Evolutionary conservation across 331 rosid species (phyloP), one percentile per base, ranked within the genome.

Genomic region (Pyracantha coccinea): DNA sequence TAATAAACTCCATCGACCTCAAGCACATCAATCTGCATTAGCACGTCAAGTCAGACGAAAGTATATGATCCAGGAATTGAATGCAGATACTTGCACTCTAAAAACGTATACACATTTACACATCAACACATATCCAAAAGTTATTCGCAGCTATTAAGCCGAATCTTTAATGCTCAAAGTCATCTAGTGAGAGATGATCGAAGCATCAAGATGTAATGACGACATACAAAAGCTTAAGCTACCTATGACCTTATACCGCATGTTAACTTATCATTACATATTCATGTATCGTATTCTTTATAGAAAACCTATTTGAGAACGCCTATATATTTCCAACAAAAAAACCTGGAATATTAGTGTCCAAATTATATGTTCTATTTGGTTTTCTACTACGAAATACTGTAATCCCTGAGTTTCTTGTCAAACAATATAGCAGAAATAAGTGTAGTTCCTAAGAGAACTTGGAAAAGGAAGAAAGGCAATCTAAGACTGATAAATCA

Each of bases 1-100:
- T 94, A 94, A 80, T 92, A 94, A 75, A 33, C 78, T 79, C 99
- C 99, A 75, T 90, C 99, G 20, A 92, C 99, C 84, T 94, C 97
- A 8, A 94, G 95, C 73, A 94, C 95, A 83, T 94, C 99, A 82
- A 94, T 92, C 99, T 94, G 97, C 72, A 79, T 65, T 13, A 21
- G 61, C 12, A 25, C 32, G 31, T 77, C 28, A 19, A 66, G 61
- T 31, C 12, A 29, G 65, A 23, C 53, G 25, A 41, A 59, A 21
- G 23, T 15, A 41, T 35, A 23, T 59, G 50, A 44, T 77, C 44
- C 62, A 57, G 4, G 28, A 57, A 57, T 21, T 57, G 62, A 57
- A 55, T 0, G 61, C 27, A 19, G 27, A 17, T 52, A 52, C 58
- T 17, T 17, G 5, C 55, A 50, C 29, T 28, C 29, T 50, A 4